Conservation (phyloP, 495 filamentous ascomycete genomes). For the Penicillium herquei region DNA sequence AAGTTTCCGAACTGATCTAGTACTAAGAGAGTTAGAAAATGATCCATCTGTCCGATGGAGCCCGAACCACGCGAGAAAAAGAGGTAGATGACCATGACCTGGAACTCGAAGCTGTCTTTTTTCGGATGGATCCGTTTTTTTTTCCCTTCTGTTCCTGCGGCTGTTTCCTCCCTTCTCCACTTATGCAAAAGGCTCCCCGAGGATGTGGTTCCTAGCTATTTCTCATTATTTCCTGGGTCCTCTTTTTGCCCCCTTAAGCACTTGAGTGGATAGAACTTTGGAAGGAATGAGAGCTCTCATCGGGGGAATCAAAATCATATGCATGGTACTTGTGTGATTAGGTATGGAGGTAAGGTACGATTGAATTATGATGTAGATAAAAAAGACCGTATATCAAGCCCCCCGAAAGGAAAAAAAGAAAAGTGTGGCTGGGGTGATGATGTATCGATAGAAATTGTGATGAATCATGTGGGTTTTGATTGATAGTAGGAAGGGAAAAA, state of each 20-base stretch:
- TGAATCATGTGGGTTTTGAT: conserved; percentile 15
- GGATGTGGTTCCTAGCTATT: conserved; percentile 25
- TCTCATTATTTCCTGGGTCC: not conserved
- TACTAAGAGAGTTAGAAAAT: conserved; percentile 6
- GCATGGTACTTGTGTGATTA: conserved; percentile 6
- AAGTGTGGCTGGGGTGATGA: not conserved
- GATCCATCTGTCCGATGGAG: conserved; percentile 19
- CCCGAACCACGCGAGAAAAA: conserved; percentile 26
- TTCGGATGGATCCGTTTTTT: conserved; percentile 30
- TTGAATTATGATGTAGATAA: not conserved
- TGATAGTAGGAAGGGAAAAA: conserved; percentile 4
- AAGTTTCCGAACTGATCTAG: not conserved
- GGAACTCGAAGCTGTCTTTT: not conserved
- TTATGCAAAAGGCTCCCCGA: conserved; percentile 22
- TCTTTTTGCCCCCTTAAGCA: not conserved
- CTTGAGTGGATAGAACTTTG: not conserved
- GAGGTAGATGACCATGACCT: too few species aligned
- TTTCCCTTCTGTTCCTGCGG: conserved; percentile 25
- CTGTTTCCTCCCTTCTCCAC: conserved; percentile 25
- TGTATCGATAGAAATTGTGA: conserved; percentile 15
- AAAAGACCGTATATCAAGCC: not conserved
- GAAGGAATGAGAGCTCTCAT: not conserved
- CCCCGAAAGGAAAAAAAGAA: not conserved
- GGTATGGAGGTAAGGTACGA: not conserved
- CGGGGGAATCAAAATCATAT: not conserved